Base-by-base conservation (phyloP, 192 early-diverging fungal genomes). In the Entomortierella beljakovae region DNA sequence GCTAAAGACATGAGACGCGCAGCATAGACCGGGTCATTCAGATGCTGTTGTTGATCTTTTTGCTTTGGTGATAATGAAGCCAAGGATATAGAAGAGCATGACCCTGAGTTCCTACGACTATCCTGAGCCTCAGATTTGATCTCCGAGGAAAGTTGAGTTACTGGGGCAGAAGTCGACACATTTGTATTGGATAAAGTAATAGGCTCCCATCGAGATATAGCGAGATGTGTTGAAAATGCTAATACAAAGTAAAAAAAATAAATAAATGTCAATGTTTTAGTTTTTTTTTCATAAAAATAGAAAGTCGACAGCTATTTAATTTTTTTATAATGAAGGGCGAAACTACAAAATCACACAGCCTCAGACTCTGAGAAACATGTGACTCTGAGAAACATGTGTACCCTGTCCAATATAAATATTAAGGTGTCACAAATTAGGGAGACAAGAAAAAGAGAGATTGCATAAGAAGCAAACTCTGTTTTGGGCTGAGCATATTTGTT, bases 131-230 rank as follows among this genome's bases (percentile, higher is more conserved):
- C 23, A 4, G 51, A 53, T 53, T 53, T 53, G 7, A 31, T 15
- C 33, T 8, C 49, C 42, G 53, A 18, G 64, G 64, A 60, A 43
- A 18, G 10, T 34, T 28, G 13, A 16, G 3, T 20, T 54, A 50
- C 33, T 35, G 60, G 1, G 13, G 57, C 18, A 0, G n/a, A n/a
- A n/a, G 57, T 35, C 57, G 46, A 48, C 60, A 18, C 60, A 56
- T 5, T 40, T 7, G 15, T 23, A 32, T 26, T 16, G 34, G 28
- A n/a, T n/a, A n/a, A n/a, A n/a, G n/a, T n/a, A n/a, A n/a, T 31
- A 33, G 75, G 75, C 48, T 79, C 75, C 75, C 75, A 79, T 13
- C 75, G 66, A 10, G 75, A 79, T 18, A 79, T 51, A 18, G 75
- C 70, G 35, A 79, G 57, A 23, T 79, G 75, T 1, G 75, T 79